phyloP scores from a whole-genome alignment of 2,329 filamentous ascomycete species.

The Trichoderma aggressivum region DNA sequence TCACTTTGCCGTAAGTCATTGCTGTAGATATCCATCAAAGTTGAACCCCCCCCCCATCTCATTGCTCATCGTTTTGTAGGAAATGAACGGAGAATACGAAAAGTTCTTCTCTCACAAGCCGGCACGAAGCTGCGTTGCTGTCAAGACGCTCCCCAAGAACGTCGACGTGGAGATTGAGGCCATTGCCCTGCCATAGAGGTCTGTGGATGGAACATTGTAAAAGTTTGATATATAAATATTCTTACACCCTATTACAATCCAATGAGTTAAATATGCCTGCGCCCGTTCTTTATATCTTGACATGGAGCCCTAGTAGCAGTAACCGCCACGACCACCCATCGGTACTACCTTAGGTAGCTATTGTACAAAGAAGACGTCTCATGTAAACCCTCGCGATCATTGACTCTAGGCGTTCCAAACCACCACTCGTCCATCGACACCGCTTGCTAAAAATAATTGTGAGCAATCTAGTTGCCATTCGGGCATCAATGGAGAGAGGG shows the following conservation, averaged over 20 bases:
- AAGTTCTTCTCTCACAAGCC: constrained; percentile 82
- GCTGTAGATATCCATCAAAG: neutral
- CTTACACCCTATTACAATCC: constrained; percentile 1
- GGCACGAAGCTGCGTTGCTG: constrained; percentile 84
- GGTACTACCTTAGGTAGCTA: neutral
- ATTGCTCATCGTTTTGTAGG: constrained; percentile 33
- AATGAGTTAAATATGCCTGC: constrained; percentile 11
- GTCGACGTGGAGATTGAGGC: constrained; percentile 89
- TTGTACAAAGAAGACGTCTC: neutral
- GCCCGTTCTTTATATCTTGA: neutral
- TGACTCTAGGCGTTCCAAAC: constrained; percentile 58
- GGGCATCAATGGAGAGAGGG: neutral
- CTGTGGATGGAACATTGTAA: neutral
- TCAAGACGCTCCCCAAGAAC: constrained; percentile 82
- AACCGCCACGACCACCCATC: neutral
- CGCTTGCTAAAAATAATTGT: constrained; percentile 57
- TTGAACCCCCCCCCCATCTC: neutral
- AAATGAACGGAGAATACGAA: constrained; percentile 83
- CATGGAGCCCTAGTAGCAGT: neutral
- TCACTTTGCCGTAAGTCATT: constrained; percentile 63
- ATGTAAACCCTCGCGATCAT: neutral
- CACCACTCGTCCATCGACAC: constrained; percentile 78
- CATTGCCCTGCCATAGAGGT: constrained; percentile 64
- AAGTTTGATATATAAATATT: constrained; percentile 8
- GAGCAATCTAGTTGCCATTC: constrained; percentile 24